Base-by-base conservation (phyloP, 1,139 yeast genomes). In the Lodderomyces theae region DNA sequence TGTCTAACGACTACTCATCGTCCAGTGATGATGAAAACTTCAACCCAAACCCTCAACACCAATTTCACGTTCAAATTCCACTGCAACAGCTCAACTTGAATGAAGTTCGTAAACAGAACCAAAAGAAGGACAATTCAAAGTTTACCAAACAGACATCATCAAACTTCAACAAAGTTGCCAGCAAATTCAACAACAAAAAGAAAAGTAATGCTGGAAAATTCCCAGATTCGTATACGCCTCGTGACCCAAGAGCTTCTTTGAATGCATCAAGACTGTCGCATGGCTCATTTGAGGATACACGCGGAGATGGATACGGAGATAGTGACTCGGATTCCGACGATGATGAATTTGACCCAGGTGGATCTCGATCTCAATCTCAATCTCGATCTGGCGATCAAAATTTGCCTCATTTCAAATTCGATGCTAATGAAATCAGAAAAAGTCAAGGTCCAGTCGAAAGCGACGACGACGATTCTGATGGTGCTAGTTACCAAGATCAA, bases 121-220 rank as follows among this genome's bases (percentile, higher is more conserved):
- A 53, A 31, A 54, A 48, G 35, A 51, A 43, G 32, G 42, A 42
- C 13, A 39, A 45, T 22, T 42, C 55, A 17, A 44, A 57, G 57
- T 42, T 45, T 66, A 15, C 61, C 16, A 65, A 66, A 44, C 37
- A 34, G 26, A 70, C 71, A 2, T 66, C 66, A 3, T 60, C 61
- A 41, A 64, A 57, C 40, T 47, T 63, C 32, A 57, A 60, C 31
- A 48, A 50, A 25, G 58, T 57, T 13, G 49, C 52, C 31, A 55
- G 18, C 11, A 42, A 28, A 25, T 35, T 54, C 23, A 57, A 59
- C 40, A 57, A 58, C 39, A 45, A 59, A 12, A 41, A n/a, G n/a
- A n/a, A 34, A 26, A 44, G 34, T 17, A 16, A 16, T 12, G 18
- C 22, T 3, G 67, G 62, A 2, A 51, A 66, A 24, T 61, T 64